Conservation (phyloP, 345 rosid genomes). For the Geranium rotundifolium region DNA sequence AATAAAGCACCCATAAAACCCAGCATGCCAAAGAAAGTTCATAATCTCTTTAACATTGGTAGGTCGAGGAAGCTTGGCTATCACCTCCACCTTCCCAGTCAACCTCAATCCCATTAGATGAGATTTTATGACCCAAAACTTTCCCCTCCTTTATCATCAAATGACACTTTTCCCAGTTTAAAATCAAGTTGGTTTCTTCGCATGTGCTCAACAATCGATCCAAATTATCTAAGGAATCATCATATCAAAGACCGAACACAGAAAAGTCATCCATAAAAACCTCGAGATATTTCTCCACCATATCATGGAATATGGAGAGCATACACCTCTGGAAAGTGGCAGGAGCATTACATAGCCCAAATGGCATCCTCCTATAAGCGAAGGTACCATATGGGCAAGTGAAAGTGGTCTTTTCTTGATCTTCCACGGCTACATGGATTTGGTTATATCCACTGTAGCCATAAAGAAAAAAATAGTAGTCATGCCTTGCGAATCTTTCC, state of each 20-base stretch:
- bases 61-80: background rate
- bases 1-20: background rate
- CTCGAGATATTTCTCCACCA: background rate
- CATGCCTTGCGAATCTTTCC: background rate
- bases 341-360: background rate
- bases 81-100: constrained; percentile 2
- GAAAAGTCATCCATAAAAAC: no score
- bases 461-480: background rate
- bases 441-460: constrained; percentile 4
- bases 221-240: no score
- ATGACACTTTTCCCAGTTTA: background rate
- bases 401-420: background rate
- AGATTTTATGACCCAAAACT: background rate
- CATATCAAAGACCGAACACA: no score
- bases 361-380: background rate
- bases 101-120: background rate
- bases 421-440: background rate
- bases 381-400: background rate
- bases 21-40: background rate
- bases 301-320: background rate
- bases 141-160: background rate
- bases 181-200: no score
- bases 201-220: no score
- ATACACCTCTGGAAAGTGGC: background rate
- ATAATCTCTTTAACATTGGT: background rate